Percentiles rank a stretch among this genome's conserved stretches.
These are phyloP conservation scores for Eucalyptus marginata DNA, from an alignment of 345 rosid species.

Conservation along the genomic window DNA sequence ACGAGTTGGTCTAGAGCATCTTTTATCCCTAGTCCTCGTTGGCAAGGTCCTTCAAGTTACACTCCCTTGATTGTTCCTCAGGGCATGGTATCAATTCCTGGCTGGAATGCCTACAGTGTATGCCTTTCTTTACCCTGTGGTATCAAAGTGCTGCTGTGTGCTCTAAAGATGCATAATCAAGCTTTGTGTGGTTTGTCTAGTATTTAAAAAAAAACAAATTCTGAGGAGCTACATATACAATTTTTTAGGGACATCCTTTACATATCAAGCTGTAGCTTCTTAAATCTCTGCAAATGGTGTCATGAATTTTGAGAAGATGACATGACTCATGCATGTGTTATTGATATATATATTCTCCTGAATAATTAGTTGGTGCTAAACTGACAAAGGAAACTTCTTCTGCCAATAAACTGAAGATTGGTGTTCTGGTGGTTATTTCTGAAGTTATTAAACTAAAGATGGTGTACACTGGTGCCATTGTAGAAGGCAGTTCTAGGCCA, in stretches of 20 bases:
- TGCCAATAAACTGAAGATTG: neutral
- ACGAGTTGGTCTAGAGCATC: slow-evolving; percentile 86
- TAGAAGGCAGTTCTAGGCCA: neutral
- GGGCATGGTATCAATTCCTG: slow-evolving; percentile 83
- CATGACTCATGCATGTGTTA: neutral
- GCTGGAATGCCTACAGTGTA: slow-evolving; percentile 47
- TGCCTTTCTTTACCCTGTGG: neutral
- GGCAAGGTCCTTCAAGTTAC: slow-evolving; percentile 91
- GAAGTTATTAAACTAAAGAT: neutral
- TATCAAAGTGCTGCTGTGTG: neutral
- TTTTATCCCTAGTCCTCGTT: slow-evolving; percentile 81
- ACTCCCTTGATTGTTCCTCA: slow-evolving; percentile 79
- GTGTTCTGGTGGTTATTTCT: neutral
- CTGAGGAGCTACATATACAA: neutral
- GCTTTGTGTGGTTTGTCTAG: neutral
- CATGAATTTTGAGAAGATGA: neutral
- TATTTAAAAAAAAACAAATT: neutral
- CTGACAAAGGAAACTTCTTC: neutral
- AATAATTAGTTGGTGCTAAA: neutral
- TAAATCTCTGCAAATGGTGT: neutral
- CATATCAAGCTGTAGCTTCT: neutral
- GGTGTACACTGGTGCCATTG: neutral
- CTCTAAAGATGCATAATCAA: neutral
- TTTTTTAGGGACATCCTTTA: neutral
- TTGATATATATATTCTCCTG: neutral